Evolutionary conservation across 805 yeast genomes (phyloP).

Genomic region (Lipomyces sp.): DNA sequence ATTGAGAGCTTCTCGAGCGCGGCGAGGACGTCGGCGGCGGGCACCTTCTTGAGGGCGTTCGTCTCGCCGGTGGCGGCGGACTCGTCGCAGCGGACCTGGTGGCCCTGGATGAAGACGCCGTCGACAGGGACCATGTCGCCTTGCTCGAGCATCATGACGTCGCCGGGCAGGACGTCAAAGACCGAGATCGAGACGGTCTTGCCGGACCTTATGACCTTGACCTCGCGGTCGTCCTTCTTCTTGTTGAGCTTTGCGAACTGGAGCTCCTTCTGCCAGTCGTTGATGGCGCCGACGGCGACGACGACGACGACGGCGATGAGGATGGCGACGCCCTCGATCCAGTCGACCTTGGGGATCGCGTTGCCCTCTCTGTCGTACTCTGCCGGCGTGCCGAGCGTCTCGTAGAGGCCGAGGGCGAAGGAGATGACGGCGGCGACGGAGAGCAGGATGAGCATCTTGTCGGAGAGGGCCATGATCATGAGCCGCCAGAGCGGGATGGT

Average conservation of each 20-base stretch:
- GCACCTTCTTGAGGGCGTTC: constrained; percentile 66
- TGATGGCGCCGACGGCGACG: constrained; percentile 89
- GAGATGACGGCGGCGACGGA: constrained; percentile 86
- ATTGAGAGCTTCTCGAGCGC: constrained; percentile 40
- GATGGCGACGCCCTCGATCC: constrained; percentile 98
- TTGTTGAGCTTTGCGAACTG: constrained; percentile 87
- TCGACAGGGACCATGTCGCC: constrained; percentile 96
- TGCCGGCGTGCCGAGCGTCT: constrained; percentile 80
- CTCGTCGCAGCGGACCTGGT: constrained; percentile 81
- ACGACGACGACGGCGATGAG: constrained; percentile 87
- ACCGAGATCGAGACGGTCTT: constrained; percentile 65
- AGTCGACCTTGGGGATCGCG: constrained; percentile 78
- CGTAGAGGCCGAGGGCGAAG: constrained; percentile 85
- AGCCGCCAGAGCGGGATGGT: constrained; percentile 64
- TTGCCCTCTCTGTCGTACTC: constrained; percentile 76
- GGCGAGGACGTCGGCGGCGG: constrained; percentile 47
- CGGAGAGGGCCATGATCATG: constrained; percentile 82
- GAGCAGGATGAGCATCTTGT: constrained; percentile 80
- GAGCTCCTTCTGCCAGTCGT: constrained; percentile 93
- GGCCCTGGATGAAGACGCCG: constrained; percentile 66
- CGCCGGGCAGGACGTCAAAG: constrained; percentile 81
- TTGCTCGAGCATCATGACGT: constrained; percentile 74
- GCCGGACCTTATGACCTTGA: constrained; percentile 74
- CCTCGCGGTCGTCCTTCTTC: constrained; percentile 78
- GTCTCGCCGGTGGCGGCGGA: constrained; percentile 93